Conservation (phyloP, 306 rosid genomes). For the Erythrophleum fordii region DNA sequence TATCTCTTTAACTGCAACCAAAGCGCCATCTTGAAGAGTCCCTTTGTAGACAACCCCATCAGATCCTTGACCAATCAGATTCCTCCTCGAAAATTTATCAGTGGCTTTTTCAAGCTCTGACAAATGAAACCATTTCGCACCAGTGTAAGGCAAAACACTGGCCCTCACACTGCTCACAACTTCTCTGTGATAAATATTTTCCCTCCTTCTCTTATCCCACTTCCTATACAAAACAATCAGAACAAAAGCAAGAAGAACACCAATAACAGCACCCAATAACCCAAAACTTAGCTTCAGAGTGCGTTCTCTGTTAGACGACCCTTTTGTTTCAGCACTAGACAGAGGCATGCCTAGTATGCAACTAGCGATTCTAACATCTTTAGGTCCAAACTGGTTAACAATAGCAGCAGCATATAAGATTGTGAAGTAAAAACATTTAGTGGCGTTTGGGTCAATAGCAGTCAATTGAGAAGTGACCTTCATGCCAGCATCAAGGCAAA, state of each 20-base stretch:
- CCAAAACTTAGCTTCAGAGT: slow-evolving; percentile 52
- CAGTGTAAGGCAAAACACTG: slow-evolving; percentile 59
- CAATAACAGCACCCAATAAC: slow-evolving; percentile 54
- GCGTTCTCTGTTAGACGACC: slow-evolving; percentile 27
- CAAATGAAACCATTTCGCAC: slow-evolving; percentile 71
- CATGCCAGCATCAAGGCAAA: slow-evolving; percentile 59
- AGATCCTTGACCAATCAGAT: slow-evolving; percentile 75
- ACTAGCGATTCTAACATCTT: slow-evolving; percentile 51
- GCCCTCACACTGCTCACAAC: slow-evolving; percentile 56
- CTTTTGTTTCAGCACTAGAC: slow-evolving; percentile 35
- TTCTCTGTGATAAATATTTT: slow-evolving; percentile 45
- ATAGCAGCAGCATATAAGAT: slow-evolving; percentile 65
- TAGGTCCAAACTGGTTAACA: slow-evolving; percentile 67
- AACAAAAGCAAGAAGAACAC: slow-evolving; percentile 44
- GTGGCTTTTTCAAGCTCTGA: slow-evolving; percentile 79
- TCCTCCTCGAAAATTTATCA: slow-evolving; percentile 60
- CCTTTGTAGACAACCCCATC: slow-evolving; percentile 83
- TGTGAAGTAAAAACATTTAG: slow-evolving; percentile 55
- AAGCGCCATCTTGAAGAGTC: slow-evolving; percentile 61
- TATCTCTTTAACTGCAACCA: slow-evolving; percentile 69
- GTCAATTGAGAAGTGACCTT: slow-evolving; percentile 44
- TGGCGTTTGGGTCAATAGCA: slow-evolving; percentile 40
- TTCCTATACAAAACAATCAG: slow-evolving; percentile 46
- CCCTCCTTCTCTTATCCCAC: slow-evolving; percentile 49
- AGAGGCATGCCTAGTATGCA: slow-evolving; percentile 66